Conservation (phyloP, 208 protist genomes). For the Blastocrithidia nonstop region DNA sequence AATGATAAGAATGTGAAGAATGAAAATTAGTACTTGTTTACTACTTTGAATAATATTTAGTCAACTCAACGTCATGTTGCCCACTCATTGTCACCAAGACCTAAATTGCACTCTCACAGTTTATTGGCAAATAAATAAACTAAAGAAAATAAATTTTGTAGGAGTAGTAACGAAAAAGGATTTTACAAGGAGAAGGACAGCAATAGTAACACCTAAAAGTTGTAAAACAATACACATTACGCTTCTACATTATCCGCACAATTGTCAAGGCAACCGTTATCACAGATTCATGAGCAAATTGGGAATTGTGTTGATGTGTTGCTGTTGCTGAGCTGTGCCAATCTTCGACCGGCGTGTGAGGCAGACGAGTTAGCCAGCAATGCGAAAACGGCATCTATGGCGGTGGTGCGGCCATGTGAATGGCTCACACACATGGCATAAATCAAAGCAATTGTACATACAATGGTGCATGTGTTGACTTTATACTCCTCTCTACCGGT, state of each 20-base stretch:
- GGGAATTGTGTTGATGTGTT: constrained; percentile 64
- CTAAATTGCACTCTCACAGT: too few relatives aligned
- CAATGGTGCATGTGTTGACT: constrained; percentile 31
- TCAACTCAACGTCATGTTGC: too few relatives aligned
- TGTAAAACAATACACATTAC: not conserved
- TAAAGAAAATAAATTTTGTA: too few relatives aligned
- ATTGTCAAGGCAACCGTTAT: too few relatives aligned
- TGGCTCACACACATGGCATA: constrained; percentile 57
- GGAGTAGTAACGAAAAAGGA: not conserved
- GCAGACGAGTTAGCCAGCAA: constrained; percentile 9
- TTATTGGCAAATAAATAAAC: too few relatives aligned
- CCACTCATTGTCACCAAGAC: too few relatives aligned
- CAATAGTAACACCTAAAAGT: not conserved
- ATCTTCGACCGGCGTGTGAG: constrained; percentile 27
- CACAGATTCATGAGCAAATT: too few relatives aligned
- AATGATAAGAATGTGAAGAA: too few relatives aligned
- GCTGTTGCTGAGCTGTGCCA: constrained; percentile 42
- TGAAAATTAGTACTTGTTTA: not conserved
- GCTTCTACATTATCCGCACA: too few relatives aligned
- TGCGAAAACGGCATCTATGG: constrained; percentile 13
- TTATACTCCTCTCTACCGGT: too few relatives aligned
- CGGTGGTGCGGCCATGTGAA: constrained; percentile 28
- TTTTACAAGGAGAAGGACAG: not conserved
- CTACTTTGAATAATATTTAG: too few relatives aligned
- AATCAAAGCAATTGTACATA: constrained; percentile 22